Evolutionary conservation across 2,329 filamentous ascomycete genomes (phyloP), one percentile per base, ranked within the genome.

Genomic region (Cladosporium halotolerans): DNA sequence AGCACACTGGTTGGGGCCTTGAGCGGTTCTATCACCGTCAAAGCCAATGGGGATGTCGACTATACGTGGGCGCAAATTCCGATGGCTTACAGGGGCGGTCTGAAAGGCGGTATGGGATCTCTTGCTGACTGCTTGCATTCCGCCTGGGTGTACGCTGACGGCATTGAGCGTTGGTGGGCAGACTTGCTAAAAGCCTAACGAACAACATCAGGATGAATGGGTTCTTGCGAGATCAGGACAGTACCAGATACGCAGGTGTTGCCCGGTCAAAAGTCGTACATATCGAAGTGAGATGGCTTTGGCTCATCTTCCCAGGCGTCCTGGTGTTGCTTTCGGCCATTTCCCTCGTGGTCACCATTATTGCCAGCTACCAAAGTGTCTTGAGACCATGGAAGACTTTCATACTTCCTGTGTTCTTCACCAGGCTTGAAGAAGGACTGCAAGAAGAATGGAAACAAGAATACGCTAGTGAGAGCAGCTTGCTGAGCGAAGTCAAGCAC

Each of bases 191-290:
- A 14, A 46, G 43, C 32, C 13, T 47, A 34, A 53, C 50, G 18
- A 53, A 53, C 43, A 46, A 53, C 9, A n/a, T 53, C 9, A 33
- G 50, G 8, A 41, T 46, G 34, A 45, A 53, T 6, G 50, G 43
- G 4, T 16, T 9, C 7, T 8, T 46, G 32, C 23, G 7, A 23
- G 7, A 33, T 13, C 14, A 42, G 9, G 43, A 45, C 5, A 13
- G 11, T 2, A 36, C 9, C 4, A 42, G 32, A 36, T 53, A 53
- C 11, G 10, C 5, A 3, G 43, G 50, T 9, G 19, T 41, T 23
- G 50, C 50, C 5, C 46, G 50, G 50, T 42, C 44, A 13, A 36
- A 46, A 9, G 31, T 46, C 4, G 32, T 34, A 4, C 9, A 53
- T 32, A 46, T 36, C n/a, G 28, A 46, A 11, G 50, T 53, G 14